Percentiles rank a stretch among this genome's conserved stretches.
Evolutionary conservation across 345 rosid genomes (phyloP).

Genomic region (Sapria himalayana): DNA sequence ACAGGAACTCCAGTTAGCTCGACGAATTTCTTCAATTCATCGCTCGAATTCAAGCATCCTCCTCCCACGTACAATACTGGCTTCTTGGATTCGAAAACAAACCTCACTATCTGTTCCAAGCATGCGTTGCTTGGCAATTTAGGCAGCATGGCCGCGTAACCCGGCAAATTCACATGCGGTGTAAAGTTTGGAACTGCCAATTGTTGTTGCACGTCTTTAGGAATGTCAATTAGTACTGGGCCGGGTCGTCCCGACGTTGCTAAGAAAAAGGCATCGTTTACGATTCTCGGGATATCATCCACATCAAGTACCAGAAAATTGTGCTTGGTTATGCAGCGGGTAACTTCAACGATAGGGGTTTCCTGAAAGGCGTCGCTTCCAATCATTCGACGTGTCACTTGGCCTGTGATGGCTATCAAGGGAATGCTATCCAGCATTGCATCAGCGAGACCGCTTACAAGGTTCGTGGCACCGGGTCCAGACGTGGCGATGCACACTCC

Average conservation of each 20-base stretch:
- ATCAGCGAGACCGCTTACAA: conserved; percentile 79
- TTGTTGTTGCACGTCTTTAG: conserved; percentile 90
- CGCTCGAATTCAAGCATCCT: conserved; percentile 85
- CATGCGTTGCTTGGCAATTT: conserved; percentile 29
- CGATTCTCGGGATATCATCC: conserved; percentile 74
- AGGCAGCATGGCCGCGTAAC: conserved; percentile 68
- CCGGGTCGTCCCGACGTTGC: conserved; percentile 88
- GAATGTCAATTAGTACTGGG: conserved; percentile 77
- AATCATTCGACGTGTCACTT: conserved; percentile 86
- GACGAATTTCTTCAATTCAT: conserved; percentile 62
- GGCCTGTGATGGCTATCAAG: conserved; percentile 74
- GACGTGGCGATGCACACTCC: conserved; percentile 95
- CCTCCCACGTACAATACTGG: conserved; percentile 96
- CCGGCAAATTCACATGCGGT: conserved; percentile 31
- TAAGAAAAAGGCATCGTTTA: conserved; percentile 59
- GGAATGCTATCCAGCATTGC: conserved; percentile 84
- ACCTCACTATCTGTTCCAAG: conserved; percentile 65
- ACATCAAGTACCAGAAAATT: conserved; percentile 72
- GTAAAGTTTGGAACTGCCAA: conserved; percentile 68
- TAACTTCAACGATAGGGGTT: conserved; percentile 85
- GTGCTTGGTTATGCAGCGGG: conserved; percentile 76
- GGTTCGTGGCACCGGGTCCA: conserved; percentile 82
- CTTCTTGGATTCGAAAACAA: conserved; percentile 54
- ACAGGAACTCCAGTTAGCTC: conserved; percentile 82
- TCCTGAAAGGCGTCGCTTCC: conserved; percentile 92